Evolutionary conservation across 495 filamentous ascomycete species (phyloP), one percentile per base, ranked within the genome.

Genomic region (Neurospora sp.): DNA sequence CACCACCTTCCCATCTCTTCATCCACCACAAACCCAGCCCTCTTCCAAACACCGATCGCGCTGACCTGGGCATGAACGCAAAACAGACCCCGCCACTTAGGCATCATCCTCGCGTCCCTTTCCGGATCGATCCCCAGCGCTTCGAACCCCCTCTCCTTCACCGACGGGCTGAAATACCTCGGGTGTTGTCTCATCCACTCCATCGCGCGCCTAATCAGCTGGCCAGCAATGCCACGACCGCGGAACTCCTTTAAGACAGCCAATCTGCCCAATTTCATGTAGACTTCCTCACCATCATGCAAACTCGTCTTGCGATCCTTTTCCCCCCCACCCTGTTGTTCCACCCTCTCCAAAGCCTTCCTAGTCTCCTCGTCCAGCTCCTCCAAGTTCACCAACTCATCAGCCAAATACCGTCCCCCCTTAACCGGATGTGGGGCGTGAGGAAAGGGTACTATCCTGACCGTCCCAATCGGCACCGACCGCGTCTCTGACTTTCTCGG

Each of bases 401-500:
- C 79, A 38, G 79, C 76, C 4, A 81, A 73, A 74, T 86, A 86
- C 75, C 77, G 70, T 44, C 83, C 81, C 20, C 84, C 83, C 54
- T 83, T 72, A 72, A 79, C 79, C 16, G 86, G 87, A 72, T 93
- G 89, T 4, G 88, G 87, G 11, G 83, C 77, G 73, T 94, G 90
- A 12, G 91, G 92, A 11, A 93, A 91, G 1, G 94, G 94, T 0
- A 96, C 90, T 0, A 97, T 83, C 2, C 94, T 88, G 69, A 97
- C 86, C 0, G 90, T 92, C 8, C 88, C 94, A 44, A 94, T 89
- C 5, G 93, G 90, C 1, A 84, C 73, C 48, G 73, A 71, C 41
- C 69, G 44, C 1, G 83, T 85, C 39, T 78, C 77, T 72, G 54
- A 31, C 7, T 16, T 66, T 1, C 54, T 14, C 3, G 31, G 54